Evolutionary conservation across 305 asterid genomes (phyloP).

Genomic region (Rubia peregrina): DNA sequence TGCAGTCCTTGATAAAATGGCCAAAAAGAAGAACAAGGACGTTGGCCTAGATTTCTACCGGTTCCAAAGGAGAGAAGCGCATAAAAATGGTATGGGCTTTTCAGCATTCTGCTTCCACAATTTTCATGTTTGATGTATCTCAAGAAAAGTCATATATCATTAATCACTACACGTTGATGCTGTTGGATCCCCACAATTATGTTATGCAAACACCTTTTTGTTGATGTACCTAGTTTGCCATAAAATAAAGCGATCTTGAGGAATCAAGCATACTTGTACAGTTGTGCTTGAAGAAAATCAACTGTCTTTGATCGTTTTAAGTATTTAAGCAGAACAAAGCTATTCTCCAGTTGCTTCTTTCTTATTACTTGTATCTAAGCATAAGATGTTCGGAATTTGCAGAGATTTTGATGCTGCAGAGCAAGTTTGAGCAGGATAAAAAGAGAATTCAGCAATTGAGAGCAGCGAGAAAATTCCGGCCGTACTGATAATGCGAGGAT

Average conservation of each 20-base stretch:
- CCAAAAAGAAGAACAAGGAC: slow-evolving; percentile 58
- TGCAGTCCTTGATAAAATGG: slow-evolving; percentile 62
- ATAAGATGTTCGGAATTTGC: slow-evolving; percentile 20
- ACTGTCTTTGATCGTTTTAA: not conserved
- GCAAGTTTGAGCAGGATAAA: slow-evolving; percentile 92
- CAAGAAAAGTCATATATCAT: not conserved
- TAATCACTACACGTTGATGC: not conserved
- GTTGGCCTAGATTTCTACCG: slow-evolving; percentile 72
- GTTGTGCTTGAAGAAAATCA: not conserved
- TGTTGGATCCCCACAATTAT: not conserved
- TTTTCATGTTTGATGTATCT: not conserved
- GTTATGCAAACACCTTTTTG: not conserved
- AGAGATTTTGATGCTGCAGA: slow-evolving; percentile 82
- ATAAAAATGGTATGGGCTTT: slow-evolving; percentile 51
- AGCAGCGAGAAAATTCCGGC: slow-evolving; percentile 82
- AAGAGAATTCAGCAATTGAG: slow-evolving; percentile 81
- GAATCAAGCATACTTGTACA: not conserved
- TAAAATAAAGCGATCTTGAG: not conserved
- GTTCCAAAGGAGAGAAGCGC: slow-evolving; percentile 84
- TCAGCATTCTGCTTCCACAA: not conserved
- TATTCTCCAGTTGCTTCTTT: not conserved
- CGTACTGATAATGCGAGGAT: slow-evolving; percentile 34
- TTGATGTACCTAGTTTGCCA: not conserved
- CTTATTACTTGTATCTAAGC: not conserved
- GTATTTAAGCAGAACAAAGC: not conserved